phyloP scores from a whole-genome alignment of 768 basidiomycete species.

The Suillus subalutaceus region DNA sequence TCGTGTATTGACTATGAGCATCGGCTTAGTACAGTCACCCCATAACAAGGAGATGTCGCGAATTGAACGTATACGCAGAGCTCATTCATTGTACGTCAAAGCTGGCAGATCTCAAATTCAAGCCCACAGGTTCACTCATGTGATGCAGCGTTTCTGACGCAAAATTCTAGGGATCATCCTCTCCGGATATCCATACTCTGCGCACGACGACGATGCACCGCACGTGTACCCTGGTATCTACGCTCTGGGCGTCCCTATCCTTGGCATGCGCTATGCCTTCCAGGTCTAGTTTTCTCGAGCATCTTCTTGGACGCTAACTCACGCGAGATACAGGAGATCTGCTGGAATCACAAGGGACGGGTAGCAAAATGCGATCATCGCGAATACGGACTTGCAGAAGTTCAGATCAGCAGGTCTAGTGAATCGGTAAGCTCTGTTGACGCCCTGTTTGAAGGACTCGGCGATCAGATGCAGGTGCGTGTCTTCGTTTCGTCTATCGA shows the following conservation, averaged over 20 bases:
- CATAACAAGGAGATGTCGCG: too few relatives aligned
- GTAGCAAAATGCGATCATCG: conserved; percentile 88
- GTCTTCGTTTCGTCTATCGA: background rate
- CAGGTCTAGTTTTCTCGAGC: conserved; percentile 57
- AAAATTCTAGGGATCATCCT: conserved; percentile 79
- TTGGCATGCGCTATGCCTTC: conserved; percentile 97
- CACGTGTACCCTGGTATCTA: conserved; percentile 94
- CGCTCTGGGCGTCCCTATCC: conserved; percentile 83
- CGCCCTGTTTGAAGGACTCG: conserved; percentile 82
- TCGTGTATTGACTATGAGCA: too few relatives aligned
- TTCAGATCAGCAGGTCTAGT: too few relatives aligned
- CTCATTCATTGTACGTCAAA: too few relatives aligned
- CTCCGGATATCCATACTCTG: conserved; percentile 97
- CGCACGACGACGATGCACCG: conserved; percentile 90
- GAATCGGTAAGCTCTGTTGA: conserved; percentile 54
- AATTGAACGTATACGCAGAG: too few relatives aligned
- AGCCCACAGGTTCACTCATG: too few relatives aligned
- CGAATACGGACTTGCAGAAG: too few relatives aligned
- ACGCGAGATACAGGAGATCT: conserved; percentile 72
- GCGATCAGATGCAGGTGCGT: conserved; percentile 85
- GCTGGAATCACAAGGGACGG: conserved; percentile 82
- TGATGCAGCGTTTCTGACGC: background rate
- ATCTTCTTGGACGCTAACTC: background rate
- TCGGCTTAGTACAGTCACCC: too few relatives aligned
- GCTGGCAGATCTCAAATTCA: too few relatives aligned